Conservation (phyloP, 768 basidiomycete species). For the Mrakia frigida region DNA sequence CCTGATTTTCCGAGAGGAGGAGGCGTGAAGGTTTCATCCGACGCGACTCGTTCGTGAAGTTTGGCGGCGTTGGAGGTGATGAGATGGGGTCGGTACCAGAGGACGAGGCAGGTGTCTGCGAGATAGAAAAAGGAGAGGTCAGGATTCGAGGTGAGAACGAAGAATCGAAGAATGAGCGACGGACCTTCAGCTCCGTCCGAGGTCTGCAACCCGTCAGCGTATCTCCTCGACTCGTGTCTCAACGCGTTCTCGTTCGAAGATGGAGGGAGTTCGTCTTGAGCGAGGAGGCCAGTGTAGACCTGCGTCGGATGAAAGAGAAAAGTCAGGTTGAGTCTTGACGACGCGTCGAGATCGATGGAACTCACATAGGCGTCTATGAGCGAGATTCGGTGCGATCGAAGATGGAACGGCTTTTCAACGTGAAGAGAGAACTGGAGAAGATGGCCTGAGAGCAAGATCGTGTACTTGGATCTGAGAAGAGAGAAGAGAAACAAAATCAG, state of each 20-base stretch:
- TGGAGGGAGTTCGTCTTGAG: slow-evolving; percentile 38
- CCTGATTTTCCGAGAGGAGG: slow-evolving; percentile 51
- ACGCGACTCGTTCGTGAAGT: slow-evolving; percentile 19
- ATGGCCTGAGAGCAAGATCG: slow-evolving; percentile 70
- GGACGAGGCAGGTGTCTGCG: slow-evolving; percentile 70
- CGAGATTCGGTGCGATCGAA: slow-evolving; percentile 55
- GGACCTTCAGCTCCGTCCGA: slow-evolving; percentile 67
- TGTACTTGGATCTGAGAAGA: slow-evolving; percentile 56
- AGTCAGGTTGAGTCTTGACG: not conserved
- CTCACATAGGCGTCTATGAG: slow-evolving; percentile 45
- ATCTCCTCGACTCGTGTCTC: slow-evolving; percentile 57
- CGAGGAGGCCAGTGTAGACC: slow-evolving; percentile 56
- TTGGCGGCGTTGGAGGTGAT: slow-evolving; percentile 13
- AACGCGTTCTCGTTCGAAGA: slow-evolving; percentile 35
- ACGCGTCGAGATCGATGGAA: not conserved
- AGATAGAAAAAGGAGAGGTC: too few relatives aligned
- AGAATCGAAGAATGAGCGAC: not conserved
- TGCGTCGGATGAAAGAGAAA: slow-evolving; percentile 56
- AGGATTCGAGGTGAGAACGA: not conserved
- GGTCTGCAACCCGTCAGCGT: slow-evolving; percentile 82
- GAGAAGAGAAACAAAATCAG: not conserved
- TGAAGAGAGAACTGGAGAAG: slow-evolving; percentile 60
- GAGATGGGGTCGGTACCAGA: slow-evolving; percentile 54
- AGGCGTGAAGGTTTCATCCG: slow-evolving; percentile 46
- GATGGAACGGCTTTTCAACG: slow-evolving; percentile 53